Base-by-base conservation (phyloP, 305 asterid species). In the Ilex paraguariensis region DNA sequence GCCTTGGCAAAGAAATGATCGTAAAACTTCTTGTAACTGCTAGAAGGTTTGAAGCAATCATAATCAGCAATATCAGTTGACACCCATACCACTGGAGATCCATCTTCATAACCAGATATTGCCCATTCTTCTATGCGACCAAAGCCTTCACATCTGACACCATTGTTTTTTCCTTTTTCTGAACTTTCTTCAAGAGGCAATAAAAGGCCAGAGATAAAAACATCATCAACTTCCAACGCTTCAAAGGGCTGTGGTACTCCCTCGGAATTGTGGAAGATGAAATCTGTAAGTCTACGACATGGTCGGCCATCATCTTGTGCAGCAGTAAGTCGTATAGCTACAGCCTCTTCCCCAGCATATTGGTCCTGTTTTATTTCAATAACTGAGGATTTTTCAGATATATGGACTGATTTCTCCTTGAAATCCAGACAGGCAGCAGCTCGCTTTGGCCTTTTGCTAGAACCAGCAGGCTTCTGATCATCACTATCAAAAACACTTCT, bases 121-220 rank as follows among this genome's bases (percentile, higher is more conserved):
- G 96, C 80, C 98, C 98, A 90, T 67, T 83, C 92, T 69, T 92
- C 98, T 32, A 92, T 70, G n/a, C 96, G 92, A 31, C 99, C 96
- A 75, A 90, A 93, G 70, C 95, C 95, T 76, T 85, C 85, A 56
- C 99, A 87, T 75, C 82, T 77, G 33, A 90, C 61, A 36, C 92
- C 90, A 59, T 75, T 83, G 46, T 73, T 77, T 67, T 84, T 87
- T 70, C 77, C 90, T 71, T 84, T 84, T 48, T 75, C 88, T 54
- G 51, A 67, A 68, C 54, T 71, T 65, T 74, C 93, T 73, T 87
- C 95, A 31, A 87, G 86, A 9, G 98, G 97, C 61, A 81, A 75
- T 69, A 93, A 66, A 36, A 76, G 81, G 52, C 99, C 99, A 62
- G 87, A 66, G 59, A 90, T 77, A 72, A 78, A 93, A 66, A 87